Conservation (phyloP, 1,139 yeast genomes). For the Lodderomyces metapsilosis region DNA sequence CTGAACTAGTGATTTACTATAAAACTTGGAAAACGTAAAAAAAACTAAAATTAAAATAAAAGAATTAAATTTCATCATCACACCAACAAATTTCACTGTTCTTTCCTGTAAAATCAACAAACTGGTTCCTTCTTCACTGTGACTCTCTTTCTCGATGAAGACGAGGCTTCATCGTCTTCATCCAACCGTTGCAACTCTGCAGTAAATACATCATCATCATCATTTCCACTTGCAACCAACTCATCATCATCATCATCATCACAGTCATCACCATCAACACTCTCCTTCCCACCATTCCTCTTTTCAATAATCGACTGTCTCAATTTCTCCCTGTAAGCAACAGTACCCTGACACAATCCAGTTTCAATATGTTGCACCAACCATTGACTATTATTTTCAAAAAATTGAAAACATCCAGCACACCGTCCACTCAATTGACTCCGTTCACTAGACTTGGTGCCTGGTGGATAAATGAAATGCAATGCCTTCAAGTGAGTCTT, state of each 20-base stretch:
- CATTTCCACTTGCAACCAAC: background rate
- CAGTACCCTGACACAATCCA: constrained; percentile 46
- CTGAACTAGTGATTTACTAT: no score
- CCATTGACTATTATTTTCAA: constrained; percentile 50
- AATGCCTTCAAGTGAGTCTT: constrained; percentile 58
- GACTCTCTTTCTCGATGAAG: background rate
- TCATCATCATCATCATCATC: background rate
- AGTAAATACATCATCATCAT: background rate
- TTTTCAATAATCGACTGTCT: background rate
- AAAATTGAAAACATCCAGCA: constrained; percentile 55
- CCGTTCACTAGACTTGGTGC: constrained; percentile 50
- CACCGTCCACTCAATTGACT: constrained; percentile 48
- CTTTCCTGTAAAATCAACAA: background rate
- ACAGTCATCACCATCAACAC: background rate
- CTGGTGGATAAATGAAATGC: constrained; percentile 60
- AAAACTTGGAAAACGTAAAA: no score
- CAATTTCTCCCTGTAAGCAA: constrained; percentile 14
- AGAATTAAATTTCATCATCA: no score
- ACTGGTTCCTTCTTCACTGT: background rate
- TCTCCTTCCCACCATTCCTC: background rate
- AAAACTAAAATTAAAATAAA: no score
- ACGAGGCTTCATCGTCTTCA: background rate
- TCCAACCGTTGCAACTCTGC: background rate
- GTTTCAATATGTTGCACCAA: constrained; percentile 48
- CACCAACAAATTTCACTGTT: background rate